phyloP scores from a whole-genome alignment of 2,329 filamentous ascomycete species.

The Knoxdaviesia capensis region DNA sequence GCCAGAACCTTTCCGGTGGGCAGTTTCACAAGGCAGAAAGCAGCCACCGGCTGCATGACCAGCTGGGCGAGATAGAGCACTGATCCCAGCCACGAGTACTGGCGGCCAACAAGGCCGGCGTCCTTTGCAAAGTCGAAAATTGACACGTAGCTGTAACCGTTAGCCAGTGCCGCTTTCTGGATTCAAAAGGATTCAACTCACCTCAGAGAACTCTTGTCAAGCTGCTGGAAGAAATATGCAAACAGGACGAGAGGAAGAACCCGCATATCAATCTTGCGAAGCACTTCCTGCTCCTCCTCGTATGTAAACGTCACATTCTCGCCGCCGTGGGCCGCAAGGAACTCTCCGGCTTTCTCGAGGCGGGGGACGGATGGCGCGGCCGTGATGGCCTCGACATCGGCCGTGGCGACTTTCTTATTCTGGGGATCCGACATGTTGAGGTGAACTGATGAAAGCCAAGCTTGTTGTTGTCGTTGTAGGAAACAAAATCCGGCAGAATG shows the following conservation, averaged over 20 bases:
- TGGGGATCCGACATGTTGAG: no score
- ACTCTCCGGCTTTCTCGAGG: constrained; percentile 22
- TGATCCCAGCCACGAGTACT: constrained; percentile 35
- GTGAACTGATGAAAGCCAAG: no score
- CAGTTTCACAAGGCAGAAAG: constrained; percentile 25
- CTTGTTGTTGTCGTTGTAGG: no score
- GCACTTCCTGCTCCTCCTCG: constrained; percentile 25
- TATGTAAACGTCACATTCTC: constrained; percentile 18
- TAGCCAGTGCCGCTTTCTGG: background rate
- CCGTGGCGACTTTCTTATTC: background rate
- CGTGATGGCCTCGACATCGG: background rate
- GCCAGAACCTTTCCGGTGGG: constrained; percentile 30
- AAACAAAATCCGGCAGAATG: no score
- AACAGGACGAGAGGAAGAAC: constrained; percentile 29
- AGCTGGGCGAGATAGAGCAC: constrained; percentile 34
- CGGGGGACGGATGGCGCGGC: background rate
- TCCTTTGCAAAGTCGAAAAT: constrained; percentile 42
- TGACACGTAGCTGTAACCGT: constrained; percentile 25
- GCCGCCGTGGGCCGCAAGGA: constrained; percentile 18
- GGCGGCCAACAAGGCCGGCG: constrained; percentile 30
- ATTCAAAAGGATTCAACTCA: background rate
- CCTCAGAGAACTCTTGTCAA: constrained; percentile 25
- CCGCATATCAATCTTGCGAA: constrained; percentile 25
- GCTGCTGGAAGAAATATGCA: constrained; percentile 37
- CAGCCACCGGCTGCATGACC: constrained; percentile 28